These are phyloP conservation scores for Umbelopsis ramanniana DNA, from an alignment of 192 early-diverging fungal genomes.

Conservation along the genomic window DNA sequence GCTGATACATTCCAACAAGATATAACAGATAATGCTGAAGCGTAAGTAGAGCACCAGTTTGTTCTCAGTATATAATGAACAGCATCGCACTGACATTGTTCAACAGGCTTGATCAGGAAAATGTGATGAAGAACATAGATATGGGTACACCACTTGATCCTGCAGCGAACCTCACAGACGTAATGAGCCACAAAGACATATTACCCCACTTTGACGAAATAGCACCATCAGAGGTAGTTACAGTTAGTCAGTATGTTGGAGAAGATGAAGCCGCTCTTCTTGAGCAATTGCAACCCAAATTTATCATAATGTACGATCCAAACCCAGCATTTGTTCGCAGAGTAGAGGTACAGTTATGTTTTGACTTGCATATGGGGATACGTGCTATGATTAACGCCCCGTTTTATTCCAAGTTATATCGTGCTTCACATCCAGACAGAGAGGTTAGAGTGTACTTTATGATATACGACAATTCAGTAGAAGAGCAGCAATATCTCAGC, in stretches of 20 bases:
- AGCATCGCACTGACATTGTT: neutral
- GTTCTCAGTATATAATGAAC: neutral
- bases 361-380: neutral
- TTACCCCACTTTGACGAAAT: constrained; percentile 53
- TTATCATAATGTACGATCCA: constrained; percentile 92
- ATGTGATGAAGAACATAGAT: neutral
- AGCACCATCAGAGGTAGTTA: constrained; percentile 48
- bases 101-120: neutral
- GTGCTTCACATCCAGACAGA: constrained; percentile 50
- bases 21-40: constrained; percentile 48
- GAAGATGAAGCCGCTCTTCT: constrained; percentile 71
- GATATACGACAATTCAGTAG: constrained; percentile 92
- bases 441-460: constrained; percentile 87
- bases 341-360: constrained; percentile 66
- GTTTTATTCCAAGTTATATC: constrained; percentile 48
- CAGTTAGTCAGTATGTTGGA: constrained; percentile 61
- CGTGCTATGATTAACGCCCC: neutral
- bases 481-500: constrained; percentile 92
- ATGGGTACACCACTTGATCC: constrained; percentile 8
- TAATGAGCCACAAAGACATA: constrained; percentile 36
- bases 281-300: constrained; percentile 69
- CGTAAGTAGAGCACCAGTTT: constrained; percentile 2
- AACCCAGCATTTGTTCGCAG: constrained; percentile 85
- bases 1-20: constrained; percentile 36
- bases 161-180: neutral